Percentiles rank a stretch among this genome's conserved stretches.
Evolutionary conservation across 495 filamentous ascomycete species (phyloP).

Genomic region (Neurospora sp.): DNA sequence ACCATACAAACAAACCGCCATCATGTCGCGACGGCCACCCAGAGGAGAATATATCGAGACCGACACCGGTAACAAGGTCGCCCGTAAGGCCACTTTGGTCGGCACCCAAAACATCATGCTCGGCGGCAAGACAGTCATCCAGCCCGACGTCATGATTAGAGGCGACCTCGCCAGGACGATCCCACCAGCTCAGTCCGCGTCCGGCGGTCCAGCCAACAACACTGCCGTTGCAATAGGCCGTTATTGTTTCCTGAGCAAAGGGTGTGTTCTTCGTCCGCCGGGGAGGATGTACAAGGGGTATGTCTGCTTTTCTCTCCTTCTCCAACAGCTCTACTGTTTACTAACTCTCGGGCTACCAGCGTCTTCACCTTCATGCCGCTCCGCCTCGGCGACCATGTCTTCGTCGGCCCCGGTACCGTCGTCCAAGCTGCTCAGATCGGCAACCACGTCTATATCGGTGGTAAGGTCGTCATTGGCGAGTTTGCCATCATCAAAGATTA

Average conservation of each 20-base stretch:
- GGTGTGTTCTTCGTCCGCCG: constrained; percentile 66
- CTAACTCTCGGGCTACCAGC: no score
- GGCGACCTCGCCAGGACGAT: constrained; percentile 68
- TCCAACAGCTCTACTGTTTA: no score
- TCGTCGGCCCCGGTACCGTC: constrained; percentile 62
- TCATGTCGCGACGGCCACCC: constrained; percentile 63
- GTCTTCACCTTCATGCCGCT: constrained; percentile 68
- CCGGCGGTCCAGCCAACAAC: constrained; percentile 30
- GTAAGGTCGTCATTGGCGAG: constrained; percentile 61
- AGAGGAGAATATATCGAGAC: constrained; percentile 96
- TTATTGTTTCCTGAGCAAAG: constrained; percentile 73
- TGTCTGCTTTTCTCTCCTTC: constrained; percentile 3
- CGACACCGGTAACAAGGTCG: constrained; percentile 98
- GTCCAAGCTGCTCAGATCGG: constrained; percentile 72
- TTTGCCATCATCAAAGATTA: constrained; percentile 88
- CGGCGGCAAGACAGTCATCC: constrained; percentile 88
- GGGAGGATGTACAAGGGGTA: constrained; percentile 59
- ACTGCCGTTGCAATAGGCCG: constrained; percentile 79
- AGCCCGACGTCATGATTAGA: constrained; percentile 81
- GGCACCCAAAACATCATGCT: constrained; percentile 97
- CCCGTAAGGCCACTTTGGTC: constrained; percentile 77
- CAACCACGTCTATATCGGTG: constrained; percentile 74
- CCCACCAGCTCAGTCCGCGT: constrained; percentile 20
- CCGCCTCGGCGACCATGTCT: constrained; percentile 88
- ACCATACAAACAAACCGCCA: constrained; percentile 7